phyloP scores from a whole-genome alignment of 257 asterid genomes.

The Capsicum pubescens region DNA sequence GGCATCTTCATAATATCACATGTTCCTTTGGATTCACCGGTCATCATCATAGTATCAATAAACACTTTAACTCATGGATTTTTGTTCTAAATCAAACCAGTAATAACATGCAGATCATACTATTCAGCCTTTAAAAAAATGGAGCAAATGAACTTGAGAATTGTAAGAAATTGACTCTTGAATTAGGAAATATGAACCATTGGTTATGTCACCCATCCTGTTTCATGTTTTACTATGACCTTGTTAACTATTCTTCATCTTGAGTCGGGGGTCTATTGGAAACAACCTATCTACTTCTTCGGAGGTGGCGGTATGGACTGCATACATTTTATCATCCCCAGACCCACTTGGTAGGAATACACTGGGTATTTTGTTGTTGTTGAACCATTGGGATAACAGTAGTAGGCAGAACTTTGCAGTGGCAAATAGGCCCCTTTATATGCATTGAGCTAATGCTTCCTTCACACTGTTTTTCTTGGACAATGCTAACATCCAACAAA shows the following conservation, averaged over 20 bases:
- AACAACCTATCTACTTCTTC: no score
- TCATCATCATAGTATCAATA: not conserved
- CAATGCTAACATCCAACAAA: not conserved
- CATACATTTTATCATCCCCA: no score
- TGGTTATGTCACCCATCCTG: no score
- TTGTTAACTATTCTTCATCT: no score
- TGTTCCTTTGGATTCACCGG: no score
- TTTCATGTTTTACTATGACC: no score
- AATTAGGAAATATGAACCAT: not conserved
- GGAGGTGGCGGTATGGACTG: no score
- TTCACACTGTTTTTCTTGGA: not conserved
- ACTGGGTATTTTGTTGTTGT: no score
- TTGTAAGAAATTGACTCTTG: not conserved
- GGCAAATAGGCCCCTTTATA: not conserved
- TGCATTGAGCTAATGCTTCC: not conserved
- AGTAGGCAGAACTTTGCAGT: not conserved
- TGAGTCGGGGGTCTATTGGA: no score
- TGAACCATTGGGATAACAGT: not conserved
- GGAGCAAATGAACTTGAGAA: not conserved
- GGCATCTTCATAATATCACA: no score
- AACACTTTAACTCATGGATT: not conserved
- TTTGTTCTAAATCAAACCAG: not conserved
- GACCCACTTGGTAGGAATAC: no score
- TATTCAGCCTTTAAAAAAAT: conserved; percentile 1
- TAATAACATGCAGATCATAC: not conserved